phyloP scores from a whole-genome alignment of 2,329 filamentous ascomycete species.

The Hypoxylon sp. region DNA sequence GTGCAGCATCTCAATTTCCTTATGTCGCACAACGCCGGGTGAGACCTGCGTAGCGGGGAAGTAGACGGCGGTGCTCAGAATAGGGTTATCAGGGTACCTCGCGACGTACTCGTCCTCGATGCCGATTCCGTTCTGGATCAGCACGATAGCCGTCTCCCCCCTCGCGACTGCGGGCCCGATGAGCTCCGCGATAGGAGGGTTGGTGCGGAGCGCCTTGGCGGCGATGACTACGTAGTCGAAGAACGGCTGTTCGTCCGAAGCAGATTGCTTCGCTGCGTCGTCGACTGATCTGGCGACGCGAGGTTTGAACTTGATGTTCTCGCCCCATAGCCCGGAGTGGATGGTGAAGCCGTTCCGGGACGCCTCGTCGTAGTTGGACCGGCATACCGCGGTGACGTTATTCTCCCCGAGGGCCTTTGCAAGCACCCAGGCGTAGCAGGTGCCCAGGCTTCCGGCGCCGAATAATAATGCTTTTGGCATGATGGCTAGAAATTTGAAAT shows the following conservation, averaged over 20 bases:
- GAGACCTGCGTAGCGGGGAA: conserved; percentile 65
- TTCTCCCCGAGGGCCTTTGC: conserved; percentile 46
- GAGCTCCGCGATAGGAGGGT: conserved; percentile 49
- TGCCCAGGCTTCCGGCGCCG: conserved; percentile 56
- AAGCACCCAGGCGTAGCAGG: conserved; percentile 52
- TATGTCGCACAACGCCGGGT: conserved; percentile 64
- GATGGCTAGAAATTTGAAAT: conserved; percentile 29
- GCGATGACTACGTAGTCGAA: conserved; percentile 54
- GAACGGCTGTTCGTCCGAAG: neutral
- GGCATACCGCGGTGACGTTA: conserved; percentile 53
- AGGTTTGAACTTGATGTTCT: conserved; percentile 49
- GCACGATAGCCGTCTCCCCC: conserved; percentile 63
- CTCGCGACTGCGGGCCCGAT: conserved; percentile 50
- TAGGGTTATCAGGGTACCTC: conserved; percentile 64
- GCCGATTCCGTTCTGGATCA: conserved; percentile 71
- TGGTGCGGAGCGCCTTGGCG: conserved; percentile 49
- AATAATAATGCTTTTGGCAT: conserved; percentile 53
- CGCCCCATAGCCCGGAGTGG: conserved; percentile 53
- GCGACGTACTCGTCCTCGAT: conserved; percentile 66
- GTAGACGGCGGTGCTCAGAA: conserved; percentile 69
- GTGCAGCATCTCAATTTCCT: conserved; percentile 63
- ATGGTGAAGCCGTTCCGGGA: conserved; percentile 51
- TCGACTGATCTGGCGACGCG: conserved; percentile 48
- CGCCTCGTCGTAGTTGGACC: conserved; percentile 53
- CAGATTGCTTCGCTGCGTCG: conserved; percentile 50